These are phyloP conservation scores for Penicillium sp. DNA, from an alignment of 2,329 filamentous ascomycete genomes.

Conservation along the genomic window DNA sequence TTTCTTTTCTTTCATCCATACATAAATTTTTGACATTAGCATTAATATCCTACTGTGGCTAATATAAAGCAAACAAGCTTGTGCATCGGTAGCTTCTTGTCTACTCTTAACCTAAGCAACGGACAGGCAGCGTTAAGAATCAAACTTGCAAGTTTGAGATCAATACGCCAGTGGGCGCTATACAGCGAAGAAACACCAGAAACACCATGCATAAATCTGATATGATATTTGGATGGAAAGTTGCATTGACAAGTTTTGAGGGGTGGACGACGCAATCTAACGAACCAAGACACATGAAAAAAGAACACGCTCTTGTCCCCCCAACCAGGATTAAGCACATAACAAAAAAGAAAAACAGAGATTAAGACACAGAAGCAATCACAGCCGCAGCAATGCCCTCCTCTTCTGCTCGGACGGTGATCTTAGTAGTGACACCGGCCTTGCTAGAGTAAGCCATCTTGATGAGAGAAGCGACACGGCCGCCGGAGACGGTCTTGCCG, in stretches of 20 bases:
- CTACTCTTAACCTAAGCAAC: background rate
- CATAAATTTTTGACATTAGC: background rate
- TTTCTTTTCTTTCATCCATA: background rate
- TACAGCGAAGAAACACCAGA: background rate
- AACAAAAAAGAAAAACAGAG: constrained; percentile 23
- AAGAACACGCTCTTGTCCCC: constrained; percentile 13
- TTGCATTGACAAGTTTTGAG: constrained; percentile 15
- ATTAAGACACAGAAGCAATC: constrained; percentile 77
- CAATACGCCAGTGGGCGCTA: background rate
- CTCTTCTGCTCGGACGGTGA: constrained; percentile 87
- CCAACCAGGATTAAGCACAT: constrained; percentile 15
- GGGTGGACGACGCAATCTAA: constrained; percentile 13
- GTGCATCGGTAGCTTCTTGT: background rate
- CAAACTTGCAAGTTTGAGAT: background rate
- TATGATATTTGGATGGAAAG: constrained; percentile 12
- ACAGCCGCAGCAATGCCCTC: constrained; percentile 83
- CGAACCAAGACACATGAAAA: constrained; percentile 13
- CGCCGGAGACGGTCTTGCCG: constrained; percentile 89
- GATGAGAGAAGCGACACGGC: constrained; percentile 80
- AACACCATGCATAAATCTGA: background rate
- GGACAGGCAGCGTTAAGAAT: background rate
- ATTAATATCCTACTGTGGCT: background rate
- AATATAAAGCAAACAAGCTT: background rate
- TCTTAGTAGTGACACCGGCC: constrained; percentile 93
- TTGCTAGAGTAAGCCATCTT: constrained; percentile 93